Evolutionary conservation across 2,329 filamentous ascomycete genomes (phyloP).

Genomic region (Leptodontidium sp.): DNA sequence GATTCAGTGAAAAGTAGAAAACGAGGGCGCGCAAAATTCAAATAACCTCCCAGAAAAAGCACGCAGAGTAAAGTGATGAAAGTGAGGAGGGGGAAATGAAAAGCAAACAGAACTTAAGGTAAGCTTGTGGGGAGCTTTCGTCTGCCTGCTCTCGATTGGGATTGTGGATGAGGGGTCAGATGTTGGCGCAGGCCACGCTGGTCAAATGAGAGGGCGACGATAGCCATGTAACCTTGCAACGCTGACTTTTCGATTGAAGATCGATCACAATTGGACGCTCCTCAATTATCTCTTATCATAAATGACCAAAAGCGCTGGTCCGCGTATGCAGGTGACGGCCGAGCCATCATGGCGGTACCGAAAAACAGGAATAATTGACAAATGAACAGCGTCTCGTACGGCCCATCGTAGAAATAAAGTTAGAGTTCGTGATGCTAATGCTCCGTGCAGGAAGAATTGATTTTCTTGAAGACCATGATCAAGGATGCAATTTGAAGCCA

Average conservation of each 20-base stretch:
- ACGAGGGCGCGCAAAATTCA: neutral
- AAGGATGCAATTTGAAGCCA: neutral
- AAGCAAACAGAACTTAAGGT: conserved; percentile 4
- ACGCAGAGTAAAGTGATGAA: neutral
- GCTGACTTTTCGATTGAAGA: neutral
- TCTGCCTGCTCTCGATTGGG: neutral
- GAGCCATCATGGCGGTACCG: neutral
- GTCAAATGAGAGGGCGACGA: conserved; percentile 2
- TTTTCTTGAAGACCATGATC: neutral
- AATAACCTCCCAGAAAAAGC: neutral
- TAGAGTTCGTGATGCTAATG: neutral
- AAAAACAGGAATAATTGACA: neutral
- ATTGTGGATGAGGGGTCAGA: conserved; percentile 4
- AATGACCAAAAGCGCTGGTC: conserved; percentile 15
- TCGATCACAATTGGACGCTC: conserved; percentile 9
- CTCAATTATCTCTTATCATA: conserved; percentile 7
- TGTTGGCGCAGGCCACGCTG: conserved; percentile 2
- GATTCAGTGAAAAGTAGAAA: neutral
- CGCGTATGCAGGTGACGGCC: conserved; percentile 5
- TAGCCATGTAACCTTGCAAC: neutral
- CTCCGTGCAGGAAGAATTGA: neutral
- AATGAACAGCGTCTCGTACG: conserved; percentile 4
- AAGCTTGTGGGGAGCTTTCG: neutral
- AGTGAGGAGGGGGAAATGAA: neutral
- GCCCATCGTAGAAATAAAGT: neutral